Percentiles rank a stretch among this genome's conserved stretches.
phyloP scores from a whole-genome alignment of 1,284 basidiomycete species.

The Takashimella tepidaria region DNA sequence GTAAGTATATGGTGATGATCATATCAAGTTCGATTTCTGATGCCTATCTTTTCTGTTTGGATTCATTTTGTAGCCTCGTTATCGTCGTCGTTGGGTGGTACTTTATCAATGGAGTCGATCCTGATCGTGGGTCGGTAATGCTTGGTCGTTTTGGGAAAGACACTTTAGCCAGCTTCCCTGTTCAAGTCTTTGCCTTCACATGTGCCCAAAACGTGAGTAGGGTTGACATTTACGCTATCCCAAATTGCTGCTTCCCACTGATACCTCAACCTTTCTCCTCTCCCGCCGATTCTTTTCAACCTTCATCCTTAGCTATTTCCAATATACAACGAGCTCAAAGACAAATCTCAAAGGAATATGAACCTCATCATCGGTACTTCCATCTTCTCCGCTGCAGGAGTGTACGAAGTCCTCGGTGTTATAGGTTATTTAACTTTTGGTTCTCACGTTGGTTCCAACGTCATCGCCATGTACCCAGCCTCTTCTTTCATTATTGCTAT shows the following conservation, averaged over 20 bases:
- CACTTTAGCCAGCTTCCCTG: constrained; percentile 69
- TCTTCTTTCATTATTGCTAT: constrained; percentile 86
- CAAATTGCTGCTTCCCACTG: too few species aligned
- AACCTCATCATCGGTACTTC: constrained; percentile 80
- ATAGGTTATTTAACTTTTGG: constrained; percentile 93
- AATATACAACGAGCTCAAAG: constrained; percentile 84
- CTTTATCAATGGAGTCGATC: constrained; percentile 40
- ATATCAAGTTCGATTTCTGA: too few species aligned
- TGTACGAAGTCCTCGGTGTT: constrained; percentile 58
- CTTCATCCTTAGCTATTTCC: constrained; percentile 67
- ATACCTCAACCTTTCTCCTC: constrained; percentile 6
- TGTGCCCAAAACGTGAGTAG: constrained; percentile 78
- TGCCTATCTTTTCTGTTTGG: neutral
- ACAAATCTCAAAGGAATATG: constrained; percentile 75
- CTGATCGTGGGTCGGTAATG: constrained; percentile 39
- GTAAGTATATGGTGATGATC: constrained; percentile 56
- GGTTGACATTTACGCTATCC: constrained; percentile 20
- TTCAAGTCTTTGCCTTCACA: constrained; percentile 92
- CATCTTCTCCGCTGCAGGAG: constrained; percentile 70
- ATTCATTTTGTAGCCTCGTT: constrained; percentile 52
- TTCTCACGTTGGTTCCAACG: constrained; percentile 78
- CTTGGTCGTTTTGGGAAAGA: constrained; percentile 35
- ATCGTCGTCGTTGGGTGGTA: constrained; percentile 57
- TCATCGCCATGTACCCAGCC: constrained; percentile 70
- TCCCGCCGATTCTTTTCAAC: constrained; percentile 16